Base-by-base conservation (phyloP, 441 rosid species). In the Populus hybrid region DNA sequence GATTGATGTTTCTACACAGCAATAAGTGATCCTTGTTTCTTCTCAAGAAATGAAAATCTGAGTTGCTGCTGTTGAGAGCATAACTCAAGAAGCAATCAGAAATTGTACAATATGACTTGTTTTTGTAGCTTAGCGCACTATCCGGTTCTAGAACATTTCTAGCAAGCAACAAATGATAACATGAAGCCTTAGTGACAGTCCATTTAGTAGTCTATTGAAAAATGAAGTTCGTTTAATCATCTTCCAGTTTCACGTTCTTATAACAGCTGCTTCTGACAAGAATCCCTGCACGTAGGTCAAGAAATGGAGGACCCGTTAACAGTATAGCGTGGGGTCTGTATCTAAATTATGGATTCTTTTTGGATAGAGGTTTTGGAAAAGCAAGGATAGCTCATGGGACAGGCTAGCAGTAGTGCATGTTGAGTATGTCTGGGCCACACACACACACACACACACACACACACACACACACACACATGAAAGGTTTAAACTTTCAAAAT, bases 331-430 rank as follows among this genome's bases (percentile, higher is more conserved):
- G 83, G 85, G 87, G 87, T 74, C 80, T 67, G 70, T 36, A 35
- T 46, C 63, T 54, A 75, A 84, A 83, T 76, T 78, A 86, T 80
- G 81, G 82, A 76, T 24, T 35, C 73, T 73, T 83, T 81, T 76
- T 21, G 69, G 72, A 78, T 34, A 72, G 74, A 74, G 70, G 81
- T 76, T 83, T 81, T 65, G 36, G 71, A 84, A 78, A 86, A 83
- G 85, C 74, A 73, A 73, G 76, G 80, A 79, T 79, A 73, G 78
- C 80, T 81, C 69, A 65, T 80, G 85, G 84, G 85, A 87, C 90
- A 87, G 84, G 81, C 77, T 85, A 80, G 85, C 87, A 54, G 72
- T 70, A 32, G 74, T 73, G 84, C 85, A 77, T 74, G 80, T 79
- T 81, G 57, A 46, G 57, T 68, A 74, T 86, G 88, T 86, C 90